These are phyloP conservation scores for Fistulinella cinereoalba DNA, from an alignment of 1,284 basidiomycete genomes.

Conservation along the genomic window DNA sequence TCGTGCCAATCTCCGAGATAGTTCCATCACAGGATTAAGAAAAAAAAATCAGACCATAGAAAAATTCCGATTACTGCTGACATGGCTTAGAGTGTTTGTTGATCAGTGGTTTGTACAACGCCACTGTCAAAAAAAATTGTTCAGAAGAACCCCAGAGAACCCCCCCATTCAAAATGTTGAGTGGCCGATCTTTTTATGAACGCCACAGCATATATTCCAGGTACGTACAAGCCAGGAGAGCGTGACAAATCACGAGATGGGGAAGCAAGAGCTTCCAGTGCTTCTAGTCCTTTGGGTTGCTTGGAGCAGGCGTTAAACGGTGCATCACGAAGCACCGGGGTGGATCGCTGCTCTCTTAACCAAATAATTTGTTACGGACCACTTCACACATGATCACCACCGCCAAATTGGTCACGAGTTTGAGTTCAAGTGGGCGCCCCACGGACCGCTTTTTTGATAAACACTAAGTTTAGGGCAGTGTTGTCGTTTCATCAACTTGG, in stretches of 20 bases:
- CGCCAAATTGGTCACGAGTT: no score
- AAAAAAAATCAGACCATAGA: slow-evolving; percentile 13
- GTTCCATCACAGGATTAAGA: slow-evolving; percentile 18
- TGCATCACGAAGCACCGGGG: slow-evolving; percentile 26
- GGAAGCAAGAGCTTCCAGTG: no score
- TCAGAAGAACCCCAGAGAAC: slow-evolving; percentile 6
- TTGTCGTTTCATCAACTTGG: slow-evolving; percentile 13
- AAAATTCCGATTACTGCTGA: slow-evolving; percentile 22
- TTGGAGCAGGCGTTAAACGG: background rate
- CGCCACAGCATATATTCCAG: slow-evolving; percentile 14
- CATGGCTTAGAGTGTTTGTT: slow-evolving; percentile 14
- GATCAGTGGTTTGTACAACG: slow-evolving; percentile 18
- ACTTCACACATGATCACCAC: slow-evolving; percentile 1
- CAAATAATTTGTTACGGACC: slow-evolving; percentile 1
- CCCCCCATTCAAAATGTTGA: slow-evolving; percentile 6
- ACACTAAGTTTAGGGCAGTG: slow-evolving; percentile 19
- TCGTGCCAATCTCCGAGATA: slow-evolving; percentile 26
- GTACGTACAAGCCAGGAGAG: slow-evolving; percentile 10
- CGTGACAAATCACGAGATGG: slow-evolving; percentile 16
- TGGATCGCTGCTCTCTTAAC: slow-evolving; percentile 16
- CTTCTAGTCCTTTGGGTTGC: slow-evolving; percentile 1
- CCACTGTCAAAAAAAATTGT: slow-evolving; percentile 24
- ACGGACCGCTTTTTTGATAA: slow-evolving; percentile 5
- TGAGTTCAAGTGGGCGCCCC: no score
- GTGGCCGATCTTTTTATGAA: slow-evolving; percentile 22